Conservation (phyloP, 2,329 filamentous ascomycete species). For the Cladosporium sphaerospermum region DNA sequence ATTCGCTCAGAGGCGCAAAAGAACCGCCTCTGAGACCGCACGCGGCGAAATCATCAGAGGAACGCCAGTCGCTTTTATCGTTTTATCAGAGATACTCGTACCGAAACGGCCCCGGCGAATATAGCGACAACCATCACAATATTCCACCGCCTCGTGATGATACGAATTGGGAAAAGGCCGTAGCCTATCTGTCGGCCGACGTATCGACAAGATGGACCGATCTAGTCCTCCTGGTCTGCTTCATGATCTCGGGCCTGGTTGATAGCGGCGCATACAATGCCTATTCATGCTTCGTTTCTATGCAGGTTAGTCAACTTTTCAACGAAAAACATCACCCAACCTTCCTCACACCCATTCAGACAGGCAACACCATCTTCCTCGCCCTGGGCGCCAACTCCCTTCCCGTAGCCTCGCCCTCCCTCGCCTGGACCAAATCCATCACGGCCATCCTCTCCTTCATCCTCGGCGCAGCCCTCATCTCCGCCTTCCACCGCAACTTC, state of each 20-base stretch:
- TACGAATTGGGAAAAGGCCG: neutral
- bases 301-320: conserved; percentile 51
- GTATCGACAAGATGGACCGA: conserved; percentile 47
- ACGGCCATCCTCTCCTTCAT: conserved; percentile 64
- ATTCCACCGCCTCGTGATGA: neutral
- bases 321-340: neutral
- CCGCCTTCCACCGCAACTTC: conserved; percentile 57
- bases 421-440: conserved; percentile 60
- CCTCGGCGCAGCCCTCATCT: conserved; percentile 63
- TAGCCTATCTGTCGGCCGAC: conserved; percentile 11
- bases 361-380: conserved; percentile 67
- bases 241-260: conserved; percentile 66
- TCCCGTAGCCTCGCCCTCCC: conserved; percentile 32
- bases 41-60: neutral
- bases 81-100: conserved; percentile 10
- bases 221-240: conserved; percentile 61
- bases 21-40: conserved; percentile 2
- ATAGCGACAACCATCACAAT: neutral
- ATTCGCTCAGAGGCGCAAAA: neutral
- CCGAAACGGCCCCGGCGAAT: neutral
- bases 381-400: conserved; percentile 54
- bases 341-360: neutral
- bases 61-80: conserved; percentile 2
- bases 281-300: conserved; percentile 72
- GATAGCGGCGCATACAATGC: conserved; percentile 69